A percentile compares a stretch with the other conserved stretches of the same genome.
Conservation (phyloP, 805 yeast genomes). For the Helenozyma baotianmanensis region DNA sequence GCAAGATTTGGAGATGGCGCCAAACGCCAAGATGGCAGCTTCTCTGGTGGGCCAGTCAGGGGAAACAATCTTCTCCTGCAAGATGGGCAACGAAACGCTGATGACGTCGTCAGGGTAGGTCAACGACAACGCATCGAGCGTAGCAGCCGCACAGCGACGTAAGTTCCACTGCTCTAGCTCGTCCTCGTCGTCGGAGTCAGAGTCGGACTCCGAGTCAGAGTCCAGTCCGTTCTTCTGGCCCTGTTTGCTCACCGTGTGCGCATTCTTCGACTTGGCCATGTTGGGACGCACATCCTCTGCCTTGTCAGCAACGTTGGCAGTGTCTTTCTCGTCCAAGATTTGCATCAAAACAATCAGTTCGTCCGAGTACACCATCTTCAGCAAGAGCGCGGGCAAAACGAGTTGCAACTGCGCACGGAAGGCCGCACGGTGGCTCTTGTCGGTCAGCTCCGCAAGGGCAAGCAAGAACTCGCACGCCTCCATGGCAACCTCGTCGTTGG, state of each 20-base stretch:
- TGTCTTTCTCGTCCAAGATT: constrained; percentile 65
- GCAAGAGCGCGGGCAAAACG: constrained; percentile 73
- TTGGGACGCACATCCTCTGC: constrained; percentile 87
- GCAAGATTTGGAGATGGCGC: constrained; percentile 92
- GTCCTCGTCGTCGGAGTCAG: constrained; percentile 64
- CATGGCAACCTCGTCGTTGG: constrained; percentile 70
- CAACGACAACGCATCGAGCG: constrained; percentile 76
- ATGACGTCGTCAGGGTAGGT: constrained; percentile 65
- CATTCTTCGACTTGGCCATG: constrained; percentile 58
- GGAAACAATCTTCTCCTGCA: constrained; percentile 66
- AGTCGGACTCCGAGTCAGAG: constrained; percentile 52
- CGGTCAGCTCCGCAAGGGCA: constrained; percentile 48
- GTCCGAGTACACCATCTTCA: constrained; percentile 84
- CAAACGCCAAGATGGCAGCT: constrained; percentile 89
- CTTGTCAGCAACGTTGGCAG: constrained; percentile 71
- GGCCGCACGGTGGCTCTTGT: constrained; percentile 19
- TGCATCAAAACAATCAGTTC: constrained; percentile 67
- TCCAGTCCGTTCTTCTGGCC: constrained; percentile 23
- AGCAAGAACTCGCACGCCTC: constrained; percentile 93
- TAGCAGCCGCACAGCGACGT: constrained; percentile 92
- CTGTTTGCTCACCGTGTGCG: constrained; percentile 23
- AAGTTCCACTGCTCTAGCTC: constrained; percentile 80
- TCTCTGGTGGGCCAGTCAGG: constrained; percentile 86
- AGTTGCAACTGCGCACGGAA: constrained; percentile 54
- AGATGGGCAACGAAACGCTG: constrained; percentile 62